These are phyloP conservation scores for Coemansia sp. DNA, from an alignment of 192 early-diverging fungal genomes.

Conservation along the genomic window DNA sequence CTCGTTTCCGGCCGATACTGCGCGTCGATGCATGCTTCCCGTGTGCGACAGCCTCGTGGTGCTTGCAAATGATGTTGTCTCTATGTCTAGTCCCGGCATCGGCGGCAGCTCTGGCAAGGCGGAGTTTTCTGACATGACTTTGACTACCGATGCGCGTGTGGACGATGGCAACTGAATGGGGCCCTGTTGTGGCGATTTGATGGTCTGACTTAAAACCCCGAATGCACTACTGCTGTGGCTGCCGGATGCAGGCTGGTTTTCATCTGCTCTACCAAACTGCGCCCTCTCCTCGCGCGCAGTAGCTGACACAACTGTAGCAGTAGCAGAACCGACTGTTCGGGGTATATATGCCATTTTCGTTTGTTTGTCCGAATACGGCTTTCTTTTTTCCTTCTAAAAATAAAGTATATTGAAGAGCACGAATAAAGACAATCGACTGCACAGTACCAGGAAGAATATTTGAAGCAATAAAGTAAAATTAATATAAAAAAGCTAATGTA, in stretches of 20 bases:
- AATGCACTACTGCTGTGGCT: constrained; percentile 18
- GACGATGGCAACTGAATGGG: constrained; percentile 21
- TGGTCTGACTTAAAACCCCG: neutral
- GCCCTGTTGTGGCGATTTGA: neutral
- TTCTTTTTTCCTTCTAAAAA: neutral
- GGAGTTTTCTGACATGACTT: constrained; percentile 24
- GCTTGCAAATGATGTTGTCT: constrained; percentile 8
- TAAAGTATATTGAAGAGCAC: neutral
- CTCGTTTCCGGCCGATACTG: constrained; percentile 27
- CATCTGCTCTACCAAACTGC: constrained; percentile 37
- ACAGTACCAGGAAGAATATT: too few species aligned
- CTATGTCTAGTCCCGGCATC: constrained; percentile 21
- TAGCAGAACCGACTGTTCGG: constrained; percentile 13
- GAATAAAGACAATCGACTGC: too few species aligned
- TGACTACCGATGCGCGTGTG: constrained; percentile 30
- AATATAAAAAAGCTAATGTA: neutral
- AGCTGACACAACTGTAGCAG: neutral
- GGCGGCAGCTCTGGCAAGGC: constrained; percentile 34
- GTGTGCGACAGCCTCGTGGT: constrained; percentile 6
- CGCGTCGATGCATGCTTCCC: constrained; percentile 16
- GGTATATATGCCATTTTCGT: constrained; percentile 33
- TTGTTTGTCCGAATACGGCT: neutral
- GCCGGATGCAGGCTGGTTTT: constrained; percentile 21
- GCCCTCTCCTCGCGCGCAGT: constrained; percentile 3
- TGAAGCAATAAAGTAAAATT: neutral